phyloP scores from a whole-genome alignment of 2,329 filamentous ascomycete genomes.

The Ophiostoma piceae region DNA sequence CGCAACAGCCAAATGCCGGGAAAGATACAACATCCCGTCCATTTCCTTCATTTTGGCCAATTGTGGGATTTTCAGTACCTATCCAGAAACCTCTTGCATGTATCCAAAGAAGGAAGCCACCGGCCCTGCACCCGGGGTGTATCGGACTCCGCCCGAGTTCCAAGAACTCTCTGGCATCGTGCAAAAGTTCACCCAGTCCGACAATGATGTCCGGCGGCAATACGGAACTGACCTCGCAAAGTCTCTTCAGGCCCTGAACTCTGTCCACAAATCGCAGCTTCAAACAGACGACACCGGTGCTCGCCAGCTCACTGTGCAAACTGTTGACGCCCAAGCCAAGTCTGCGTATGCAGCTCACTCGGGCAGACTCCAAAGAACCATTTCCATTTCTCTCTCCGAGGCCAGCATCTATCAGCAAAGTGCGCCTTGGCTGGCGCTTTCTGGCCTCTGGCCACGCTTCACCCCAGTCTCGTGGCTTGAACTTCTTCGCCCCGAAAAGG shows the following conservation, averaged over 20 bases:
- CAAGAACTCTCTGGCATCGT: not conserved
- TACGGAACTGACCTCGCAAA: conserved; percentile 1
- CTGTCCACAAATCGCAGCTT: not conserved
- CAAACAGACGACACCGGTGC: not conserved
- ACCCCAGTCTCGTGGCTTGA: conserved; percentile 43
- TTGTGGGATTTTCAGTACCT: not conserved
- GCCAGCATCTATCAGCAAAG: no score
- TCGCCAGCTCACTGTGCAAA: not conserved
- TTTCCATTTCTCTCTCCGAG: not conserved
- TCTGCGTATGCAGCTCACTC: not conserved
- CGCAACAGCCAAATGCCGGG: no score
- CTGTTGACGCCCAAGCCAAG: not conserved
- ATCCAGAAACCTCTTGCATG: not conserved
- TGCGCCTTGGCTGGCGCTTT: conserved; percentile 39
- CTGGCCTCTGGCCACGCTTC: conserved; percentile 43
- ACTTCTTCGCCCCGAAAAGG: conserved; percentile 39
- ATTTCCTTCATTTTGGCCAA: not conserved
- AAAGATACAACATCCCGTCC: not conserved
- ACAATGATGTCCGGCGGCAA: not conserved
- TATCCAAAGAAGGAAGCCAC: not conserved
- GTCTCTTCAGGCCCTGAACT: not conserved
- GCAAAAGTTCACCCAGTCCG: not conserved
- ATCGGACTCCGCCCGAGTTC: not conserved
- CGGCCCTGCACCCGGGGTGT: not conserved
- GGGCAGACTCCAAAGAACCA: not conserved